Base-by-base conservation (phyloP, 805 yeast genomes). In the Diddensiella caesifluorescens region DNA sequence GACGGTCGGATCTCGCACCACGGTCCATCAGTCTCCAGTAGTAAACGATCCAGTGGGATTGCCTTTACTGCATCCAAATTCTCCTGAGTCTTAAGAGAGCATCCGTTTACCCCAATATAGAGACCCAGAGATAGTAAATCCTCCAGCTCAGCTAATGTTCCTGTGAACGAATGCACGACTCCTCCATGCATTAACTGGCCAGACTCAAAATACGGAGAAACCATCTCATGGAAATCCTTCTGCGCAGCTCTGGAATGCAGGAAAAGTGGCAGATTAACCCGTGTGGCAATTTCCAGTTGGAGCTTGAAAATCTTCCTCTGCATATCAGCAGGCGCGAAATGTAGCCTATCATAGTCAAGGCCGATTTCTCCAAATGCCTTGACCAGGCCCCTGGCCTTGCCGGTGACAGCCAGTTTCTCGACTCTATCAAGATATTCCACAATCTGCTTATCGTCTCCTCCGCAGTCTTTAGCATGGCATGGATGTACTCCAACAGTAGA, bases 151-250 rank as follows among this genome's bases (percentile, higher is more conserved):
- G 68, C 73, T 12, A 60, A 43, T 0, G 87, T 69, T 2, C 97
- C 99, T 0, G 98, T 90, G 61, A 90, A 92, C 1, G 97, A 89
- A 61, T 92, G 99, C 1, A 92, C 90, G 4, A 92, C 90, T n/a
- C 92, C 90, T 30, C 75, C 73, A 26, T 74, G 54, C 1, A 65
- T 58, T 21, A 73, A 62, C 40, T 56, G 55, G 38, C 74, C 54
- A 1, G 32, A 39, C 13, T 42, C 22, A 2, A 84, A 49, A 53
- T 76, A 85, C 2, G 92, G 94, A 35, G 64, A 60, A 13, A 92
- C 54, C 3, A 83, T 75, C 0, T 60, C 56, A 1, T 81, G 63
- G 52, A 92, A 90, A 63, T 92, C 98, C 36, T 75, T 80, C 50
- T 83, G 78, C 5, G 95, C 85, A 38, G 76, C 79, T 52, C 99